Percentiles rank a stretch among this genome's conserved stretches.
These are phyloP conservation scores for Andrographis paniculata DNA, from an alignment of 305 asterid genomes.

Conservation along the genomic window DNA sequence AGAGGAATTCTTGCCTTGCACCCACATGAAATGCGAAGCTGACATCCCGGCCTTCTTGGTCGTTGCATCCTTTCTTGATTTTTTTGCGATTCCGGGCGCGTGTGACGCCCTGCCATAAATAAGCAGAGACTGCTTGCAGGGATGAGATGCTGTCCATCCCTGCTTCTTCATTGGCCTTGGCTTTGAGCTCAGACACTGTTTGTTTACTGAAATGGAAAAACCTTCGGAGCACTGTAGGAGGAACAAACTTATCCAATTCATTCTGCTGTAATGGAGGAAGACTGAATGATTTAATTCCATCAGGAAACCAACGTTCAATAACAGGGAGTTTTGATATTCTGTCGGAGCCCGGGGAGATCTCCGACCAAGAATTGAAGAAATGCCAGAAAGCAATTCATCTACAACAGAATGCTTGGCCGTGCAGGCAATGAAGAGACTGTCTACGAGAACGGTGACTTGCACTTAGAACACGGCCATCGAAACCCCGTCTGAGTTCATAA, in stretches of 20 bases:
- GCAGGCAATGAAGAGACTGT: no score
- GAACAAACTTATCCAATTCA: neutral
- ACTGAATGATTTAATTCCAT: no score
- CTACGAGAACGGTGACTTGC: no score
- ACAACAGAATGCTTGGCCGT: no score
- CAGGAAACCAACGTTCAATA: no score
- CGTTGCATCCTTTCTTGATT: constrained; percentile 7
- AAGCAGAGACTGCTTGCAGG: constrained; percentile 38
- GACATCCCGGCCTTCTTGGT: constrained; percentile 1
- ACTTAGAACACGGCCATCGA: no score
- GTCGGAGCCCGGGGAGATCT: no score
- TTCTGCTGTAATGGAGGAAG: no score
- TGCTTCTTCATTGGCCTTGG: constrained; percentile 27
- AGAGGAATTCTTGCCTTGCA: constrained; percentile 22
- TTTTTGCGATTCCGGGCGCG: constrained; percentile 13
- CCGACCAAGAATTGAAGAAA: no score
- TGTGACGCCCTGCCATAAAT: constrained; percentile 24
- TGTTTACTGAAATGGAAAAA: constrained; percentile 26
- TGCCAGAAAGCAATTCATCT: no score
- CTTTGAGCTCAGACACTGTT: constrained; percentile 21
- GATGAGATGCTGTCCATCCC: constrained; percentile 22
- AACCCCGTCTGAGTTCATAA: no score
- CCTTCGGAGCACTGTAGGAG: constrained; percentile 19
- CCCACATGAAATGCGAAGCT: constrained; percentile 11
- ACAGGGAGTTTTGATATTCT: no score